Conservation (phyloP, 169 alveolate species). For the Eimeria nieschulzi region DNA sequence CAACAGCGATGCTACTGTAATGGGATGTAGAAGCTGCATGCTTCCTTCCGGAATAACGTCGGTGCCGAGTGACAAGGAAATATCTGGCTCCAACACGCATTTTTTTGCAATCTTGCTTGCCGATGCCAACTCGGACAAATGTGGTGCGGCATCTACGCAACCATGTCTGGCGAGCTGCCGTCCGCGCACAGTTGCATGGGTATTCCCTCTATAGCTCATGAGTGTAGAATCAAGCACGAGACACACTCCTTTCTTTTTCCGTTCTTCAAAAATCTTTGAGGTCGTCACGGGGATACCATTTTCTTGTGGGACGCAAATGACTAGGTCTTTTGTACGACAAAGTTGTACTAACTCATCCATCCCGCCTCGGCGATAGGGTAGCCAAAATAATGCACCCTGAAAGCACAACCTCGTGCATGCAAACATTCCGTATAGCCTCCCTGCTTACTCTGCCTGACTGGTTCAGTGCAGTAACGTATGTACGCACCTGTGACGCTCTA, state of each 20-base stretch:
- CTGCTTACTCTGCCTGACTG: neutral
- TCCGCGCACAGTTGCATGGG: neutral
- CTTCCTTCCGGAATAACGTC: conserved; percentile 29
- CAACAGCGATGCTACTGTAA: conserved; percentile 46
- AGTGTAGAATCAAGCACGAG: conserved; percentile 53
- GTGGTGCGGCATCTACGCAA: neutral
- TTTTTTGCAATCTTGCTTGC: neutral
- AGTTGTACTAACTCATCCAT: conserved; percentile 52
- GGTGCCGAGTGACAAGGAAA: conserved; percentile 29
- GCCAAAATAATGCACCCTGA: conserved; percentile 73
- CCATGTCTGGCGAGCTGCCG: neutral
- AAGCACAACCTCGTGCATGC: neutral
- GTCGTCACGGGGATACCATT: conserved; percentile 20
- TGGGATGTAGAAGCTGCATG: conserved; percentile 55
- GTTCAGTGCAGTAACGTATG: neutral
- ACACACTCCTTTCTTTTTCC: conserved; percentile 39
- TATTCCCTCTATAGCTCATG: neutral
- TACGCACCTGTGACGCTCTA: conserved; percentile 71
- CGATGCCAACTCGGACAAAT: neutral
- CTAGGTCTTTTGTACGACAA: conserved; percentile 1
- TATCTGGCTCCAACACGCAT: conserved; percentile 18
- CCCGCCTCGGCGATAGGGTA: conserved; percentile 65
- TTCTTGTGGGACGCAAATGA: conserved; percentile 65
- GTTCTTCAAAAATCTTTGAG: neutral
- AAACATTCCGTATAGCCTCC: neutral